Conservation (phyloP, 495 filamentous ascomycete genomes). For the Neurospora sp. region DNA sequence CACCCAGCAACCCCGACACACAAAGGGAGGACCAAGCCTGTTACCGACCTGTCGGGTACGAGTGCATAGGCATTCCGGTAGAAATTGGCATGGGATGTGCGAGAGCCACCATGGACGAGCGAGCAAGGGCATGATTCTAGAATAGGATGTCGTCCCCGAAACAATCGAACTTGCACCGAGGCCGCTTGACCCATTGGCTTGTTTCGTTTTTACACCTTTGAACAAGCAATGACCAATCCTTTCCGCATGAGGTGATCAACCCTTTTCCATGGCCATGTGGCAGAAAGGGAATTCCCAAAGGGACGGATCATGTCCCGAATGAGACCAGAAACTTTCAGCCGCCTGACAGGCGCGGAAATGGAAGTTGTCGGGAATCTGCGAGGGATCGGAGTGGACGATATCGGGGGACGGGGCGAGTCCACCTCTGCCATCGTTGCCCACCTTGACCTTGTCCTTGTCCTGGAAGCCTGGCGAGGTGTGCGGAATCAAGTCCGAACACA, state of each 20-base stretch:
- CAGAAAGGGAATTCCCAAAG: not conserved
- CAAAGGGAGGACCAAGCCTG: not conserved
- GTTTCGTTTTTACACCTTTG: not conserved
- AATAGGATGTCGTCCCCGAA: not conserved
- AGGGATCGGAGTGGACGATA: not conserved
- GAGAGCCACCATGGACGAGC: not conserved
- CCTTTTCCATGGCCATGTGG: not conserved
- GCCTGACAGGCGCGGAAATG: not conserved
- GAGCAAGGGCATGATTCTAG: not conserved
- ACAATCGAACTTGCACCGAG: not conserved
- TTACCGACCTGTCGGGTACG: not conserved
- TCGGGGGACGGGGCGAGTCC: not conserved
- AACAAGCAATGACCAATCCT: not conserved
- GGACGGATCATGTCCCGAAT: not conserved
- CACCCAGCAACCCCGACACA: not conserved
- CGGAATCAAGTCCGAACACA: too few relatives aligned
- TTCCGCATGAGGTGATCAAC: not conserved
- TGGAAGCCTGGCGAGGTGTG: not conserved
- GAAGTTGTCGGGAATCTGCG: not conserved
- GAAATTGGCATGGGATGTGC: not conserved
- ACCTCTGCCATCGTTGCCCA: not conserved
- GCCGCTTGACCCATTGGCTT: not conserved
- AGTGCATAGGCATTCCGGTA: not conserved
- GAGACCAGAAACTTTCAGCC: not conserved
- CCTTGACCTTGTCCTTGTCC: not conserved